A percentile compares a stretch with the other conserved stretches of the same genome.
phyloP scores from a whole-genome alignment of 2,329 filamentous ascomycete species.

The Pseudogymnoascus sp. region DNA sequence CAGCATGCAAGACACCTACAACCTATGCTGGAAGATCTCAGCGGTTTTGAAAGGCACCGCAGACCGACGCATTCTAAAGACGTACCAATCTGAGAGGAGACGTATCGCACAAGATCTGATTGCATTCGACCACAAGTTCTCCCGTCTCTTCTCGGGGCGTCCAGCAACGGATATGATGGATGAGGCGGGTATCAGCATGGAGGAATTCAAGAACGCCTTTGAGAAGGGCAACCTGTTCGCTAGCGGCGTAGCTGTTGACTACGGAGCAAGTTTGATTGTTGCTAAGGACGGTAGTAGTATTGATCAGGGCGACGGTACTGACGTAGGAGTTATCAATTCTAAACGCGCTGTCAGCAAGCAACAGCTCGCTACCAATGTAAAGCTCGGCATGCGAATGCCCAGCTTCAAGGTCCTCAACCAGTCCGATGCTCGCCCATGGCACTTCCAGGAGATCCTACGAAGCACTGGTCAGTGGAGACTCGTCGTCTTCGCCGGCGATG shows the following conservation, averaged over 20 bases:
- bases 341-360: conserved; percentile 28
- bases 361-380: conserved; percentile 11
- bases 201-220: conserved; percentile 55
- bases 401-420: conserved; percentile 53
- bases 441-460: conserved; percentile 47
- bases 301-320: conserved; percentile 41
- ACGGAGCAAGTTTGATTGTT: conserved; percentile 48
- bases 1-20: conserved; percentile 50
- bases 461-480: conserved; percentile 50
- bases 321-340: conserved; percentile 26
- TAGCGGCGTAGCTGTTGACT: conserved; percentile 51
- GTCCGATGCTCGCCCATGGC: conserved; percentile 44
- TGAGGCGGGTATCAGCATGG: conserved; percentile 52
- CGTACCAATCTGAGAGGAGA: conserved; percentile 45
- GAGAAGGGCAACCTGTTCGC: conserved; percentile 53
- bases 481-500: conserved; percentile 53
- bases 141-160: conserved; percentile 47
- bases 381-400: conserved; percentile 46
- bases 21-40: conserved; percentile 51
- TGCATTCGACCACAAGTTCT: conserved; percentile 50
- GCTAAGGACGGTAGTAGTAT: conserved; percentile 41
- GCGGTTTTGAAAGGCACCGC: conserved; percentile 39
- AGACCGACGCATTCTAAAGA: conserved; percentile 37
- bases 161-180: conserved; percentile 38
- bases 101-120: conserved; percentile 58